phyloP scores from a whole-genome alignment of 106 monocot species.

The Gastrodia elata region DNA sequence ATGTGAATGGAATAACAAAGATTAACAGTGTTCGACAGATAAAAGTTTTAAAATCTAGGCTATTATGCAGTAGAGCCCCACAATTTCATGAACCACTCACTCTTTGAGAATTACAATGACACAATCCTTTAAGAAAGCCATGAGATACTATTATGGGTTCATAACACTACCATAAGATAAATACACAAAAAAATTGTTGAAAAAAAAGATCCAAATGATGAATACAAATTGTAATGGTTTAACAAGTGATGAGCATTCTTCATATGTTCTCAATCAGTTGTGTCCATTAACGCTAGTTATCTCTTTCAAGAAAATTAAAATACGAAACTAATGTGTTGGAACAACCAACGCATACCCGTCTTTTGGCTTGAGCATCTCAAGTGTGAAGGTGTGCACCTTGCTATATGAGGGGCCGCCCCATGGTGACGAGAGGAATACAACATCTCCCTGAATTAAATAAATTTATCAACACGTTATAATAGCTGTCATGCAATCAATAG shows the following conservation, averaged over 20 bases:
- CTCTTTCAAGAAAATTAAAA: neutral
- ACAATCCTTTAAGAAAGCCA: too few species aligned
- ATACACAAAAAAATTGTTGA: neutral
- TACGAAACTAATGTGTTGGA: neutral
- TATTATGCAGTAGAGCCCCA: too few species aligned
- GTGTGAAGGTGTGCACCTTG: conserved; percentile 27
- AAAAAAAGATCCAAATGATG: neutral
- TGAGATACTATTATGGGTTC: too few species aligned
- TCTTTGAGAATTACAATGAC: too few species aligned
- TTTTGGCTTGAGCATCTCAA: conserved; percentile 61
- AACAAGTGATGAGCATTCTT: neutral
- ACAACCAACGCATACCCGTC: conserved; percentile 41
- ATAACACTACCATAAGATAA: neutral
- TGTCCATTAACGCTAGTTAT: neutral
- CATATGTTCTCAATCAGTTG: neutral
- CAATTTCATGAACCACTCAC: too few species aligned
- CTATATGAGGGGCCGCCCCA: conserved; percentile 75
- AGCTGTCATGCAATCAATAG: neutral
- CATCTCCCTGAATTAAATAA: conserved; percentile 34
- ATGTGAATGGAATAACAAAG: neutral
- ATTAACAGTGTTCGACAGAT: too few species aligned
- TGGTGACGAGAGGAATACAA: conserved; percentile 63
- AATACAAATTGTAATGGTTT: neutral
- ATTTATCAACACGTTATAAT: neutral
- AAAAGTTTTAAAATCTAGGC: too few species aligned